Evolutionary conservation across 441 rosid genomes (phyloP), one percentile per base, ranked within the genome.

Genomic region (Aquilaria agallochum): DNA sequence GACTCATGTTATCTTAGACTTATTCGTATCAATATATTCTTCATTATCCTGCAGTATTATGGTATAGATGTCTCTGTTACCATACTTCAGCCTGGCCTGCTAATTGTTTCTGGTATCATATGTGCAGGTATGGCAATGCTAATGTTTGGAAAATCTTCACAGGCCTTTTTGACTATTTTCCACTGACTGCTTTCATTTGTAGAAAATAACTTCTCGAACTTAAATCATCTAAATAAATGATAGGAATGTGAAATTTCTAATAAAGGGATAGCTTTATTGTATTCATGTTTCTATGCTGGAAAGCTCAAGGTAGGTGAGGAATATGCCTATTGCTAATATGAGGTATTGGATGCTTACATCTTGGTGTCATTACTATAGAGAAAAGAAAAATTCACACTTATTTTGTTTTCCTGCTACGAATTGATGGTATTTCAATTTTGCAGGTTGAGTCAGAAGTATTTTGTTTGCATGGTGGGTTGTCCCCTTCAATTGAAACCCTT

Each of bases 361-460:
- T 20, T 20, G 27, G 27, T 20, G 27, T 20, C 27, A 20, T 20
- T 20, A 20, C 27, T 20, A 20, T 20, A 1, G 27, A 20, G 27
- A 20, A 20, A 20, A 20, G 27, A 20, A 20, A 20, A 20, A 20
- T 10, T 40, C 5, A 2, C 10, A 1, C 4, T 4, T 40, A 10
- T 10, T 2, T 40, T 40, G 1, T 40, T 40, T 7, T 6, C 45
- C 45, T 1, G 45, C 9, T 40, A 40, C 45, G 5, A 42, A 55
- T 20, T 33, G 50, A 50, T 49, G 42, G n/a, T 31, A 12, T 31
- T 53, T 31, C 13, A 54, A 58, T 31, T 65, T 56, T 69, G 64
- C 50, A 84, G 94, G 94, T 87, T 46, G 94, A 87, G 72, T 87
- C 94, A 0, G 92, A 86, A 78, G 83, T 86, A 74, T 86, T 86